phyloP scores from a whole-genome alignment of 192 early-diverging fungal genomes.

The Gryganskiella cystojenkinii region DNA sequence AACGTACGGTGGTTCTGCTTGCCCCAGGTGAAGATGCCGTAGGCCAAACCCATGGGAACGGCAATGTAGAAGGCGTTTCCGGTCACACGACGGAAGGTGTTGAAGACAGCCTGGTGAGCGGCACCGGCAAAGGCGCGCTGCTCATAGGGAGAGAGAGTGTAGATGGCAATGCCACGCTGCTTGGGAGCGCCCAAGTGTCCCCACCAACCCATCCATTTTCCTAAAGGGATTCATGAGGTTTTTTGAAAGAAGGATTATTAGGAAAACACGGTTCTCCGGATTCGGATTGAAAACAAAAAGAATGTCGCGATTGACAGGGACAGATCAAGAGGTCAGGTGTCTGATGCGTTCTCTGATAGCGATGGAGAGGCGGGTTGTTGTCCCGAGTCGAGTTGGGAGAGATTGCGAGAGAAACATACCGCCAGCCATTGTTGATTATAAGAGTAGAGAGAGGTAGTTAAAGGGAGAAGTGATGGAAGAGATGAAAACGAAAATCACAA shows the following conservation, averaged over 20 bases:
- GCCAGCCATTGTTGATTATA: conserved; percentile 31
- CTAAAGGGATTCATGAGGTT: neutral
- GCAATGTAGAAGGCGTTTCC: conserved; percentile 68
- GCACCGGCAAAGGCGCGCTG: conserved; percentile 72
- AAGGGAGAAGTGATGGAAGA: conserved; percentile 7
- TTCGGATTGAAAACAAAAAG: too few species aligned
- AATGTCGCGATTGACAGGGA: too few species aligned
- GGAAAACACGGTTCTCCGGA: too few species aligned
- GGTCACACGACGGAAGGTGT: conserved; percentile 66
- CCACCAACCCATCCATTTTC: conserved; percentile 63
- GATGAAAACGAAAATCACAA: conserved; percentile 14
- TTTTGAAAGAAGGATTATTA: neutral
- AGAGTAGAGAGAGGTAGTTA: conserved; percentile 8
- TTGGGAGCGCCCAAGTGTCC: conserved; percentile 67
- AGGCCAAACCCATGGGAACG: conserved; percentile 57
- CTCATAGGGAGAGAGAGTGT: conserved; percentile 70
- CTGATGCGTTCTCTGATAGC: too few species aligned
- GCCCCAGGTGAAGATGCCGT: conserved; percentile 58
- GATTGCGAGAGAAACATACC: conserved; percentile 11
- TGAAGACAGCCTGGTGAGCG: conserved; percentile 67
- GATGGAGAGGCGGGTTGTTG: too few species aligned
- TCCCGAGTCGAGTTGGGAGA: too few species aligned
- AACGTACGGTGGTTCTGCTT: conserved; percentile 57
- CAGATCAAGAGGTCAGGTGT: too few species aligned
- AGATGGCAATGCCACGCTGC: conserved; percentile 68